Base-by-base conservation (phyloP, 1,139 yeast genomes). In the Saccharomyces hybrid region DNA sequence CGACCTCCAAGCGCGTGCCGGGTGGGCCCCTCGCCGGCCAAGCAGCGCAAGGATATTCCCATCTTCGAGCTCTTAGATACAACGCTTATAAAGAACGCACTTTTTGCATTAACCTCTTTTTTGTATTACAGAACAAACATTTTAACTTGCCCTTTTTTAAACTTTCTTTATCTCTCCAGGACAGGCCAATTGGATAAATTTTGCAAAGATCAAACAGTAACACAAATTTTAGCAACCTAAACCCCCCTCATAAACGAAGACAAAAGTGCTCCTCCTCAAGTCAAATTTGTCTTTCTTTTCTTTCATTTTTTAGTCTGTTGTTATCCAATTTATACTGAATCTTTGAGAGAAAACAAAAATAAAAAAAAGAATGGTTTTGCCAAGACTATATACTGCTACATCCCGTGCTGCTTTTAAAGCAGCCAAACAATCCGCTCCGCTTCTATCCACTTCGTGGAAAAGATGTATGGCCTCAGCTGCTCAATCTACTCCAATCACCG, bases 391-490 rank as follows among this genome's bases (percentile, higher is more conserved):
- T 78, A 86, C 90, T 80, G 81, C 89, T 75, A 78, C 89, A 72
- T 83, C 96, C 41, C 90, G 91, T 80, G 81, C 87, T 75, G 96
- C 96, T 73, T 82, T 86, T 78, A 83, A 84, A 77, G 93, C 93
- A 71, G 95, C 93, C 71, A 86, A 84, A 82, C 88, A 90, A 74
- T 84, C 84, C 79, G 67, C 70, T 69, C 70, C 75, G 61, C 73
- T 80, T 72, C 77, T 82, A 75, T 41, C 54, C 14, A 13, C 51
- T 16, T 28, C 42, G 32, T 82, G 84, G 76, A 75, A 78, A 77
- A 88, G 96, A 79, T 83, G 88, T 74, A 78, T 87, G 78, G 97
- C 97, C 69, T 80, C 96, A 70, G 89, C 91, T 73, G 87, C 91
- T 65, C 56, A 58, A 26, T 83, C 88, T 70, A 84, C 90, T 64